Base-by-base conservation (phyloP, 306 rosid genomes). In the Glycine latifolia region DNA sequence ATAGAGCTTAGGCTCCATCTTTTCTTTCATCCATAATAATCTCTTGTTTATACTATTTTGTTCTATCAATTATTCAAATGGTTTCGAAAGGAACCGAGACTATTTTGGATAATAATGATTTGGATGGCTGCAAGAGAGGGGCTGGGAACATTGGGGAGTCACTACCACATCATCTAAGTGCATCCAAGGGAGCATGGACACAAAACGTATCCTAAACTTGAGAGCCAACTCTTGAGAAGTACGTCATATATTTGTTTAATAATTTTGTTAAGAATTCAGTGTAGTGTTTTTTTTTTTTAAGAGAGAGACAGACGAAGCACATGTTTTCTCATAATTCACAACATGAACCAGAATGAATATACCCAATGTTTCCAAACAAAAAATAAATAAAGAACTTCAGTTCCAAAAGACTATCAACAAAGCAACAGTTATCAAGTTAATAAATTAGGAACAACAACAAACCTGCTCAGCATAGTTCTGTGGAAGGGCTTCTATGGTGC, bases 381-480 rank as follows among this genome's bases (percentile, higher is more conserved):
- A 52, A 16, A 41, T 1, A 26, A 26, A 26, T n/a, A 39, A 66
- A 67, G 77, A 76, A 59, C 75, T 7, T 46, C 66, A 16, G 14
- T 53, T 52, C 17, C 52, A 59, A 47, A 56, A 67, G 73, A 49
- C 55, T 35, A 62, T 49, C 56, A 70, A 70, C 15, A 80, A 61
- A 62, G 58, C 9, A 83, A 71, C 48, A 20, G 43, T 63, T 20
- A 65, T 61, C 60, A 73, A 79, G 80, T 77, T 54, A 75, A 70
- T 75, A 71, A 82, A 79, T 81, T 33, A 67, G 62, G 58, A 62
- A 61, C 66, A 66, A 66, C 77, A 86, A 76, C 66, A 50, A 83
- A 95, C 99, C 99, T 95, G 99, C 75, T 93, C 96, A 70, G 96
- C 97, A 74, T 91, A 95, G 77, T 91, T 91, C 71, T 83, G 94